A percentile compares a stretch with the other conserved stretches of the same genome.
Evolutionary conservation across 2,329 filamentous ascomycete species (phyloP).

Genomic region (Thelonectria olida): DNA sequence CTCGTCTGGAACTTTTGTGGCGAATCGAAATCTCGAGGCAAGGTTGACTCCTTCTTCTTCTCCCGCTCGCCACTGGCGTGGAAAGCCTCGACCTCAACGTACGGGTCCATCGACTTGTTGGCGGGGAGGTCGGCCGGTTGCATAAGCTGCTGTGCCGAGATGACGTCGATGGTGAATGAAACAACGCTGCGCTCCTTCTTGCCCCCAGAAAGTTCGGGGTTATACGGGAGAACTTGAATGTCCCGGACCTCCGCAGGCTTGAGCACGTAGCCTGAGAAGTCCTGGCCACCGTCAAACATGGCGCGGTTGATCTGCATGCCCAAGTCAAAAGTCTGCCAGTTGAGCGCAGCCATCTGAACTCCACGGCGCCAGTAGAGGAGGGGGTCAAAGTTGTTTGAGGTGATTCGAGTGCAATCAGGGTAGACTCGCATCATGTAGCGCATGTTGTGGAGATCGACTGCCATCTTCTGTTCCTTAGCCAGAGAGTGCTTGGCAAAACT

Average conservation of each 20-base stretch:
- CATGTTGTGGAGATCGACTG: constrained; percentile 90
- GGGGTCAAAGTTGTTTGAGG: constrained; percentile 94
- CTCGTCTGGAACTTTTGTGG: constrained; percentile 82
- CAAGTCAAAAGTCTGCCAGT: constrained; percentile 97
- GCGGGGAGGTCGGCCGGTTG: constrained; percentile 77
- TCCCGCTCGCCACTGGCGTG: constrained; percentile 93
- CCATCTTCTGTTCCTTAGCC: constrained; percentile 77
- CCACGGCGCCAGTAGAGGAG: constrained; percentile 93
- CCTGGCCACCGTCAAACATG: constrained; percentile 92
- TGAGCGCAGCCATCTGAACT: constrained; percentile 96
- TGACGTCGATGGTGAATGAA: constrained; percentile 84
- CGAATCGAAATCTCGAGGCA: constrained; percentile 55
- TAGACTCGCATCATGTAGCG: constrained; percentile 94
- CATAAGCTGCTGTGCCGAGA: constrained; percentile 95
- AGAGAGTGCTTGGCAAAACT: constrained; percentile 85
- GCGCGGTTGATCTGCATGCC: constrained; percentile 97
- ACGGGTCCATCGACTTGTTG: constrained; percentile 84
- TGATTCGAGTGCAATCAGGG: constrained; percentile 81
- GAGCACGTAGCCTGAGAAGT: constrained; percentile 90
- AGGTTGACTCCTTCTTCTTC: constrained; percentile 76
- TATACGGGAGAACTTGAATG: constrained; percentile 66
- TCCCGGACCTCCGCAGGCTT: constrained; percentile 89
- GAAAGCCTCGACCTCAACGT: constrained; percentile 94
- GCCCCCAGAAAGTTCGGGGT: constrained; percentile 61
- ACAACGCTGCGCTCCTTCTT: constrained; percentile 85